Percentiles rank a stretch among this genome's conserved stretches.
Evolutionary conservation across 495 filamentous ascomycete species (phyloP).

Genomic region (Amorphotheca resinae): DNA sequence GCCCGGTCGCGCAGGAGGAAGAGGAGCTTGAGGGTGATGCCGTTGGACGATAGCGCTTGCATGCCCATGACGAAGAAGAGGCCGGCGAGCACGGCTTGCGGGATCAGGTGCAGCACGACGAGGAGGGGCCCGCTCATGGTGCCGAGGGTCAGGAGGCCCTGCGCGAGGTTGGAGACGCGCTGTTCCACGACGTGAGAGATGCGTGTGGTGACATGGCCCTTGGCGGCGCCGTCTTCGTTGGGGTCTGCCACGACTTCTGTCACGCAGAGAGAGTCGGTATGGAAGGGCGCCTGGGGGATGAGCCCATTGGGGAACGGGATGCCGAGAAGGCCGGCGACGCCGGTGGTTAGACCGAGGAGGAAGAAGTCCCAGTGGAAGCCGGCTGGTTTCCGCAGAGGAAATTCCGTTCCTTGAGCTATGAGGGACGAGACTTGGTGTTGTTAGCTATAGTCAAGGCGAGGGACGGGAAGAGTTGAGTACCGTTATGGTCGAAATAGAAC

Average conservation of each 20-base stretch:
- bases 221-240: constrained; percentile 40
- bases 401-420: constrained; percentile 86
- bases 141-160: constrained; percentile 71
- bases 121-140: constrained; percentile 84
- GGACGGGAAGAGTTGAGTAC: constrained; percentile 27
- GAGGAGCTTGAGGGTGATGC: constrained; percentile 69
- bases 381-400: constrained; percentile 80
- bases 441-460: constrained; percentile 3
- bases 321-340: constrained; percentile 70
- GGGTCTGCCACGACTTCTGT: constrained; percentile 46
- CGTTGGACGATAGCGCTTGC: constrained; percentile 68
- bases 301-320: constrained; percentile 89
- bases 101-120: constrained; percentile 71
- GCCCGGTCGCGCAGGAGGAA: constrained; percentile 57
- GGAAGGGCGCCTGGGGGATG: constrained; percentile 87
- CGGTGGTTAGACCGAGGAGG: constrained; percentile 79
- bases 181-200: constrained; percentile 79
- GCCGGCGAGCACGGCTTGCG: constrained; percentile 76
- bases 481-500: constrained; percentile 91
- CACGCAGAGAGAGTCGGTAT: constrained; percentile 74
- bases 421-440: constrained; percentile 54
- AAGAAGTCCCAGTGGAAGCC: constrained; percentile 97
- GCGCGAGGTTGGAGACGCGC: constrained; percentile 72
- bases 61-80: constrained; percentile 94
- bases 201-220: constrained; percentile 48